Base-by-base conservation (phyloP, 2,329 filamentous ascomycete genomes). In the Madurella fahalii region DNA sequence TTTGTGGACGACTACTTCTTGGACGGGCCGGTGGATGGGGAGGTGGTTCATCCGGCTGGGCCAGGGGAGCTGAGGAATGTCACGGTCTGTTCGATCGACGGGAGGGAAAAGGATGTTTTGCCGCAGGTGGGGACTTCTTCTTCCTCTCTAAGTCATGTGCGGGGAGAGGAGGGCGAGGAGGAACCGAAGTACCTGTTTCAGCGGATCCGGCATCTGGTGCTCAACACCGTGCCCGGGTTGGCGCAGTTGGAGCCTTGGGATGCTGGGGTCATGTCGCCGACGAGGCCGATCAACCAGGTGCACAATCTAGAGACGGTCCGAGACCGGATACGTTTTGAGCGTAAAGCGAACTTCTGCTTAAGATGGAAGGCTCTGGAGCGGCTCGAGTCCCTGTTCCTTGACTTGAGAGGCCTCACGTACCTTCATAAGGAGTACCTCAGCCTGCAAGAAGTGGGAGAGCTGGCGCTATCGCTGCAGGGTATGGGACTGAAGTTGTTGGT, bases 381-480 rank as follows among this genome's bases (percentile, higher is more conserved):
- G 18, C 47, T 62, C 16, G 56, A 62, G 52, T 43, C 56, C 16
- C 54, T 59, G 30, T 56, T 40, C 25, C 47, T 62, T 18, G 58
- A 62, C 25, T 25, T 57, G 20, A 58, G 60, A 31, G 53, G 44
- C 5, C 44, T 51, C 13, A 41, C 12, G 31, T 12, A 17, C 30
- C 34, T 25, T n/a, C 2, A 1, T 11, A 30, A n/a, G 18, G 9
- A 9, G 17, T 43, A 20, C 9, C 17, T 53, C 1, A 7, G 16
- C 15, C 17, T 16, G 12, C 17, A 41, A 8, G 50, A 58, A 9
- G 37, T 60, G 2, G 5, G 43, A n/a, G 8, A 18, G 2, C 47
- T 59, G 17, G 54, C 59, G 5, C 8, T 8, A 15, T 40, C 46
- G 44, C 54, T 59, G 17, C 7, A 17, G 9, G 50, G 53, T 7